A percentile compares a stretch with the other conserved stretches of the same genome.
Conservation (phyloP, 2,329 filamentous ascomycete species). For the Arthrinium puccinioides region DNA sequence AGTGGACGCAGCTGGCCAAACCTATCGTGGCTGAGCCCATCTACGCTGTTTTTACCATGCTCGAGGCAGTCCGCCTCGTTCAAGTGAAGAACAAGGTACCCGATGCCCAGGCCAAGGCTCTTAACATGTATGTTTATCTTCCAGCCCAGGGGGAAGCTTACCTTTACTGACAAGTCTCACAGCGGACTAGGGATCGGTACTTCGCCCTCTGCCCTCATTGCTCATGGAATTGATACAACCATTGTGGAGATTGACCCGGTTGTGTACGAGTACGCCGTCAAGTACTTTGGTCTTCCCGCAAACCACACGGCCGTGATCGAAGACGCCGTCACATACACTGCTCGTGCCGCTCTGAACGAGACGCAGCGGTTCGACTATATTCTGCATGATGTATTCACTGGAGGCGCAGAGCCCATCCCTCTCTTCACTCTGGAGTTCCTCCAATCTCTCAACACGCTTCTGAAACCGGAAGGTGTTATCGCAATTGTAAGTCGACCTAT, state of each 20-base stretch:
- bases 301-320: conserved; percentile 76
- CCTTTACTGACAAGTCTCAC: conserved; percentile 14
- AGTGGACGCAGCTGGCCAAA: conserved; percentile 63
- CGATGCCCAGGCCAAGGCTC: conserved; percentile 66
- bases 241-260: conserved; percentile 91
- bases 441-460: conserved; percentile 57
- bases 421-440: conserved; percentile 88
- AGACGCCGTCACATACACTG: conserved; percentile 70
- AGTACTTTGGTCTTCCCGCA: conserved; percentile 72
- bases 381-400: conserved; percentile 95
- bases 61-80: conserved; percentile 83
- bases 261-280: conserved; percentile 73
- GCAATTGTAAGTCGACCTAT: conserved; percentile 61
- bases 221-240: conserved; percentile 85
- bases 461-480: conserved; percentile 74
- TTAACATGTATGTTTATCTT: conserved; percentile 65
- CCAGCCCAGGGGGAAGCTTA: not conserved
- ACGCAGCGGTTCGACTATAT: conserved; percentile 74
- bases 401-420: conserved; percentile 80
- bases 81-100: conserved; percentile 45
- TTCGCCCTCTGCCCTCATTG: conserved; percentile 76
- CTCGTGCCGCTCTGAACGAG: conserved; percentile 32
- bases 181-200: conserved; percentile 91
- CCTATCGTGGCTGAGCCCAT: conserved; percentile 70
- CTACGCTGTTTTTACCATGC: conserved; percentile 92